A percentile compares a stretch with the other conserved stretches of the same genome.
Evolutionary conservation across 768 basidiomycete genomes (phyloP).

Genomic region (Lactifluus piperatus): DNA sequence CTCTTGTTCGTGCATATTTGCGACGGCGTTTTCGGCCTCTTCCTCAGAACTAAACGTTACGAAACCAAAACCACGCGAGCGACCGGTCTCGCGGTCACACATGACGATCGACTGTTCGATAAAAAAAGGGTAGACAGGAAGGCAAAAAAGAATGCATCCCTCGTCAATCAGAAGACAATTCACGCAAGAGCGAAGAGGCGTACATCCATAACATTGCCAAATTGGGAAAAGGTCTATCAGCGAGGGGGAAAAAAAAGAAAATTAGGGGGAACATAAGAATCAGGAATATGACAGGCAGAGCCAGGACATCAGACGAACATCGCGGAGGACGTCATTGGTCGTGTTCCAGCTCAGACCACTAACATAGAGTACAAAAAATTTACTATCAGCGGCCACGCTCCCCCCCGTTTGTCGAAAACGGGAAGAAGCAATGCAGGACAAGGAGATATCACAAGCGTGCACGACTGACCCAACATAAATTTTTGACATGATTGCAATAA

Average conservation of each 20-base stretch:
- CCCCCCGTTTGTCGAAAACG: constrained; percentile 11
- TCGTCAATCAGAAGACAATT: not conserved
- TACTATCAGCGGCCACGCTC: constrained; percentile 41
- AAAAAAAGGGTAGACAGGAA: not conserved
- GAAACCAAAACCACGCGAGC: constrained; percentile 96
- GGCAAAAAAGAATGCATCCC: not conserved
- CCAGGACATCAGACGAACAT: constrained; percentile 63
- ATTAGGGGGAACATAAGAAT: not conserved
- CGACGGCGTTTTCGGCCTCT: constrained; percentile 78
- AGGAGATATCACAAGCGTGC: constrained; percentile 39
- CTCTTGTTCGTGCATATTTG: constrained; percentile 75
- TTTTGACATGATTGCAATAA: constrained; percentile 56
- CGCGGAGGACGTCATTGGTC: constrained; percentile 82
- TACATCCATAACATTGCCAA: constrained; percentile 86
- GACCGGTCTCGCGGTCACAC: constrained; percentile 97
- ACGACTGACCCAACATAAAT: constrained; percentile 93
- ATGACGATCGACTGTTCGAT: constrained; percentile 80
- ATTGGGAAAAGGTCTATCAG: constrained; percentile 71
- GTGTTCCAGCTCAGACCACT: constrained; percentile 96
- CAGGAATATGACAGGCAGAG: constrained; percentile 23
- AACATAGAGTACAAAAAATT: constrained; percentile 37
- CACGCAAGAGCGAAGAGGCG: constrained; percentile 38
- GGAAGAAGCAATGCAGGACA: constrained; percentile 38
- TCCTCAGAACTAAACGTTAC: constrained; percentile 57
- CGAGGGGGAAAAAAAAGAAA: not conserved